Base-by-base conservation (phyloP, 2,329 filamentous ascomycete genomes). In the Xylariales sp. region DNA sequence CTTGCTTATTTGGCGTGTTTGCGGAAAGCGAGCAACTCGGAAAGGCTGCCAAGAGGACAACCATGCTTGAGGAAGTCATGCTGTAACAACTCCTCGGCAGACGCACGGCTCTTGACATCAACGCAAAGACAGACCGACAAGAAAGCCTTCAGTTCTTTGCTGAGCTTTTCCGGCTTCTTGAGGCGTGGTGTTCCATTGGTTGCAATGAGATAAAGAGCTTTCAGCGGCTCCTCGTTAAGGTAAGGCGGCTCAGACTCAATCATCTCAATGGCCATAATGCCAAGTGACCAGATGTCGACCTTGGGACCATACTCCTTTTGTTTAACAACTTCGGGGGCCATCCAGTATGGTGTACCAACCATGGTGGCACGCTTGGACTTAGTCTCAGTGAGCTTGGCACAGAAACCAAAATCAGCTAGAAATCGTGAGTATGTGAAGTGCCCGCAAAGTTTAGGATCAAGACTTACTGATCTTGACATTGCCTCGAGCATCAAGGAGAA, bases 241-340 rank as follows among this genome's bases (percentile, higher is more conserved):
- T 98, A 98, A 0, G 93, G 93, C 5, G 93, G 93, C 65, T 98
- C 93, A 14, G 88, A 95, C 63, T 98, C 93, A 58, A 97, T 97
- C 93, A 98, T 96, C 68, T 98, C 93, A 58, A 98, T 97, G 18
- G 93, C 91, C 93, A 97, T 98, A 68, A 98, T 98, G 58, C 93
- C 93, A 47, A 98, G 73, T 21, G 90, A 96, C 93, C 93, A 98
- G 60, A 97, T 95, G 60, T 98, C 93, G 48, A 97, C 93, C 74
- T 97, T 97, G 59, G 87, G 86, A 28, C 91, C 93, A 58, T 98
- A 98, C 65, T 96, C 91, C 71, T 97, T 97, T 64, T 97, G 93
- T 71, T 97, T 97, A 61, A 98, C 93, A 32, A 98, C 93, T 66
- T 98, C 93, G 27, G 93, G 93, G 7, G 93, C 93, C 93, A 98